phyloP scores from a whole-genome alignment of 2,329 filamentous ascomycete species.

The Nemania sp. region DNA sequence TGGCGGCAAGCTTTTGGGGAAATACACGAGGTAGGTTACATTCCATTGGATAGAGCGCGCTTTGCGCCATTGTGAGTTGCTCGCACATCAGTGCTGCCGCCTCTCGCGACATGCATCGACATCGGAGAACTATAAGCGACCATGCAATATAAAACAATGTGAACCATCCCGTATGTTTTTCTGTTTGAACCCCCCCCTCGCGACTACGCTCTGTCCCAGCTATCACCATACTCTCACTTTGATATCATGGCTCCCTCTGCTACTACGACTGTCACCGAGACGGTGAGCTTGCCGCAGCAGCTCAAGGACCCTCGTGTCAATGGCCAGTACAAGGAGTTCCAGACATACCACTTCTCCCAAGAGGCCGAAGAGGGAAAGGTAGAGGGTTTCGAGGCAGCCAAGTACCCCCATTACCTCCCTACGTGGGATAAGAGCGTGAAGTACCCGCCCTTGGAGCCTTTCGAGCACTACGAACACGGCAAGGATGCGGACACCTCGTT shows the following conservation, averaged over 20 bases:
- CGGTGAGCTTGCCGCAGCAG: slow-evolving; percentile 24
- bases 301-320: slow-evolving; percentile 27
- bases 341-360: slow-evolving; percentile 31
- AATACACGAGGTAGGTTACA: slow-evolving; percentile 3
- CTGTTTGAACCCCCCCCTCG: background rate
- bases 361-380: slow-evolving; percentile 38
- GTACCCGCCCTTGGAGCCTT: slow-evolving; percentile 68
- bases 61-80: slow-evolving; percentile 35
- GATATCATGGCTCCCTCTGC: slow-evolving; percentile 38
- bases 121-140: slow-evolving; percentile 4
- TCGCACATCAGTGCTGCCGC: slow-evolving; percentile 34
- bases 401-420: slow-evolving; percentile 73
- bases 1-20: slow-evolving; percentile 23
- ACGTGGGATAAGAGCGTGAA: slow-evolving; percentile 68
- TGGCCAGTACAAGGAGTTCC: slow-evolving; percentile 38
- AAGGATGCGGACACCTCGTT: slow-evolving; percentile 72
- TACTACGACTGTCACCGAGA: slow-evolving; percentile 35
- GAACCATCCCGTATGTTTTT: too few relatives aligned
- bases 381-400: slow-evolving; percentile 33
- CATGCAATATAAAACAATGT: slow-evolving; percentile 5
- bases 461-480: slow-evolving; percentile 75
- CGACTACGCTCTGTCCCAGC: background rate
- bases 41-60: slow-evolving; percentile 33
- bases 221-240: background rate
- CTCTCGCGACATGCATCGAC: slow-evolving; percentile 12